Conservation (phyloP, 805 yeast species). For the Yamadazyma laniorum region DNA sequence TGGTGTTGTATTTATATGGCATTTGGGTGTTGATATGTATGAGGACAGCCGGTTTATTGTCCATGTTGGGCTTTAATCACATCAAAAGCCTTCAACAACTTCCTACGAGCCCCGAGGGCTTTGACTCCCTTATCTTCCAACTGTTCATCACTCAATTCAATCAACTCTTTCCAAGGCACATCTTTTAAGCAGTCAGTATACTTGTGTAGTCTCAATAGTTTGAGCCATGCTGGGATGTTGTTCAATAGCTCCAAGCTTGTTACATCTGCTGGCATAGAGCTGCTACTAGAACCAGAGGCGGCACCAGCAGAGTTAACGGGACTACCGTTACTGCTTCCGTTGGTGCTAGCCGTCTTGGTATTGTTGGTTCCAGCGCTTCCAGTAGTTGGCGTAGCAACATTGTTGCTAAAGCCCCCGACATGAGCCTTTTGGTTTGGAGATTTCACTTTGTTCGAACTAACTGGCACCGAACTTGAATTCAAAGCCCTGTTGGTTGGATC, state of each 20-base stretch:
- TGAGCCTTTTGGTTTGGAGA: slow-evolving; percentile 12
- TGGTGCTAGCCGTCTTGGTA: not conserved
- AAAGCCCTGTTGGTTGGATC: slow-evolving; percentile 36
- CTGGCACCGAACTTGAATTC: slow-evolving; percentile 40
- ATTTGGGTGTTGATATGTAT: no score
- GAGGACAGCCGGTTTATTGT: no score
- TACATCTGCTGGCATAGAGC: slow-evolving; percentile 44
- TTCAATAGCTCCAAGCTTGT: slow-evolving; percentile 48
- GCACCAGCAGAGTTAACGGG: slow-evolving; percentile 11
- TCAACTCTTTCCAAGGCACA: slow-evolving; percentile 74
- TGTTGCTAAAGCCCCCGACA: not conserved
- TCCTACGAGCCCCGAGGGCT: slow-evolving; percentile 95
- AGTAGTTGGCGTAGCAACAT: not conserved
- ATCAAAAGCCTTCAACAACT: slow-evolving; percentile 86
- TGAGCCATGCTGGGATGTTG: slow-evolving; percentile 91
- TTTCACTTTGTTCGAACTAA: slow-evolving; percentile 16
- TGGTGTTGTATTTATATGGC: no score
- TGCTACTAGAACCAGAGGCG: slow-evolving; percentile 11
- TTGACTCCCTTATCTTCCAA: slow-evolving; percentile 80
- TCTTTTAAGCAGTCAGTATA: slow-evolving; percentile 82
- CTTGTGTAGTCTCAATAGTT: slow-evolving; percentile 85
- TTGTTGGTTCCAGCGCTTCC: not conserved
- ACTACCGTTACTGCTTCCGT: not conserved
- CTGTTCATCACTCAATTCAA: slow-evolving; percentile 64
- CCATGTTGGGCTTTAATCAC: slow-evolving; percentile 49